These are phyloP conservation scores for Podochytrium sp. DNA, from an alignment of 192 early-diverging fungal species.

Conservation along the genomic window DNA sequence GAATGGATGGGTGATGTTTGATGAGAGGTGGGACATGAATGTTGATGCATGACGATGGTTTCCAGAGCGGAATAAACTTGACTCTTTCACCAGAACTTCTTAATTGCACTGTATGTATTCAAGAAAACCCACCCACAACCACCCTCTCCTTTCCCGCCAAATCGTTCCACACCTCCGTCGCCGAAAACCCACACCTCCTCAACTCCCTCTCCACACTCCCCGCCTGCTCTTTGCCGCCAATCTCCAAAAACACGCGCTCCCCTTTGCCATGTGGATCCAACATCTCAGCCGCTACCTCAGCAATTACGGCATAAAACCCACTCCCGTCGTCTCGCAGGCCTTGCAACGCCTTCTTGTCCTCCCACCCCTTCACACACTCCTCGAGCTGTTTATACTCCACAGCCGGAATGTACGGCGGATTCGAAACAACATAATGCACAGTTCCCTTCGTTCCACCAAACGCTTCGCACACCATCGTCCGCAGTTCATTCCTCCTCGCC, in stretches of 20 bases:
- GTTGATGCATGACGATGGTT: background rate
- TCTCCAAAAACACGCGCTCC: constrained; percentile 81
- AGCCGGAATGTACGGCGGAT: constrained; percentile 88
- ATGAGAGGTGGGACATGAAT: too few species aligned
- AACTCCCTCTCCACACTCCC: constrained; percentile 47
- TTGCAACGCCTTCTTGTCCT: constrained; percentile 78
- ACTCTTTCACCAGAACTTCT: background rate
- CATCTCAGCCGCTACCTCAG: constrained; percentile 41
- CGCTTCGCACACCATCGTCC: background rate
- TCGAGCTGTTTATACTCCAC: constrained; percentile 70
- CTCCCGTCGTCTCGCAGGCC: constrained; percentile 60
- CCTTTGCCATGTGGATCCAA: constrained; percentile 22
- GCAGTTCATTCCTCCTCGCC: background rate
- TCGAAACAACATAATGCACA: constrained; percentile 77
- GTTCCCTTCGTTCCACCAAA: background rate
- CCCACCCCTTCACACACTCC: constrained; percentile 82
- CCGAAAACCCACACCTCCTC: constrained; percentile 54
- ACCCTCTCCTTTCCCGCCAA: constrained; percentile 69
- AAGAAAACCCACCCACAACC: constrained; percentile 38
- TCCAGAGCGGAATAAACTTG: background rate
- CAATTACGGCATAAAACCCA: constrained; percentile 63
- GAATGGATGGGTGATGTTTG: background rate
- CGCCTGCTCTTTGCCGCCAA: constrained; percentile 74
- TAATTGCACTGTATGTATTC: background rate
- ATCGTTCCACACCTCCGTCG: constrained; percentile 78